Base-by-base conservation (phyloP, 2,329 filamentous ascomycete species). In the Pyrenochaeta sp. region DNA sequence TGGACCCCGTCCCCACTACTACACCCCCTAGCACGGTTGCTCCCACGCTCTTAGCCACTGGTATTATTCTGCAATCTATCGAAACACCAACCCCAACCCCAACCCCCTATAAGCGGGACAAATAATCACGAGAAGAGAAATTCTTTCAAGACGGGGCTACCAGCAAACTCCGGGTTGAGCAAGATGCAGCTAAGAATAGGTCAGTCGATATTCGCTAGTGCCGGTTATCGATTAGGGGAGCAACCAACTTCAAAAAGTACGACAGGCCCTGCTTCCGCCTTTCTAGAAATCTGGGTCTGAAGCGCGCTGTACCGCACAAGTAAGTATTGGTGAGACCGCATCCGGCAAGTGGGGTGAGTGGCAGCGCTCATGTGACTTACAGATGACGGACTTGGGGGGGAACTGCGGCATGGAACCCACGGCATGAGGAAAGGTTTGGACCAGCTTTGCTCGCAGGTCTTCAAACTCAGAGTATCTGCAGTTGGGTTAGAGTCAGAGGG, bases 381-480 rank as follows among this genome's bases (percentile, higher is more conserved):
- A 94, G 48, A 98, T 87, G 45, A 96, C 81, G 72, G 91, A 96
- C 79, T 99, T 99, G 30, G 92, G 91, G 39, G 95, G 95, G 54
- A 99, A 81, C 31, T 86, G 82, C n/a, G 95, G 95, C 71, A 99
- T 87, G n/a, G 92, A 91, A 20, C 85, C 90, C 68, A 87, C 87
- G 18, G 93, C 93, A 64, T 89, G 85, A 4, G 95, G 94, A 65
- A 98, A 98, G 0, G 92, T 91, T 65, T 84, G 81, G 37, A 92
- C 80, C 17, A 99, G 83, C 61, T 87, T 87, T 44, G 83, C 78
- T 48, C 92, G 86, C 56, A 99, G 84, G 50, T 90, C 87, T 73
- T 96, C 92, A 71, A 98, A 98, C 74, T 98, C 94, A 0, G 93
- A 97, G 76, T 97, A 98, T 73, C 93, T 81, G 58, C n/a, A 37